Conservation (phyloP, 306 rosid species). For the Pachyrhizus erosus region DNA sequence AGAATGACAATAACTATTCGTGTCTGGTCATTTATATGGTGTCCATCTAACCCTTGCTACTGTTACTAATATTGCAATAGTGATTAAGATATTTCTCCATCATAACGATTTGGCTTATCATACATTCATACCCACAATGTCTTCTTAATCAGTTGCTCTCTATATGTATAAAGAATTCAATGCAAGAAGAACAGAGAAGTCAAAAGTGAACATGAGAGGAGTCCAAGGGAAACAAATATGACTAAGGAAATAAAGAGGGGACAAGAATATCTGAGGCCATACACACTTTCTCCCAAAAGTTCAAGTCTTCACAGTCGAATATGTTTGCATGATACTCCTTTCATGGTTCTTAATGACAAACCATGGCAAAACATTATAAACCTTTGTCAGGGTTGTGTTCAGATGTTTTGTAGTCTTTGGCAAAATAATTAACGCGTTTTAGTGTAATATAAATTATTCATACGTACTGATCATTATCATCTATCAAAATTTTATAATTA, state of each 20-base stretch:
- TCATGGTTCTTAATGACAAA: conserved; percentile 39
- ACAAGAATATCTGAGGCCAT: neutral
- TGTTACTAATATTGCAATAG: neutral
- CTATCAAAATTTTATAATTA: no score
- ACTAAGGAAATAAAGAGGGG: neutral
- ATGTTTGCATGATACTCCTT: conserved; percentile 44
- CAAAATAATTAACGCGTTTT: no score
- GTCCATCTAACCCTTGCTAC: neutral
- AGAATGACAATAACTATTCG: neutral
- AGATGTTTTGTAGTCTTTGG: no score
- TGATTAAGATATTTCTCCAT: neutral
- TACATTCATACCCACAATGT: neutral
- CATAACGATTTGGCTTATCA: no score
- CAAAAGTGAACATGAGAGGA: neutral
- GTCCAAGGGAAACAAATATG: conserved; percentile 23
- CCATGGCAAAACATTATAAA: neutral
- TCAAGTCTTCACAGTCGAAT: conserved; percentile 41
- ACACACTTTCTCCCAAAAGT: conserved; percentile 18
- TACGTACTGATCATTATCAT: no score
- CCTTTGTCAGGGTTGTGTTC: neutral
- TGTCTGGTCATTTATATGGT: neutral
- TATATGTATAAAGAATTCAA: conserved; percentile 14
- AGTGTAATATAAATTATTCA: no score
- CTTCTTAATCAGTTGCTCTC: neutral
- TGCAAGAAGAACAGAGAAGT: conserved; percentile 16